Base-by-base conservation (phyloP, 2,329 filamentous ascomycete species). In the Penicillium oxalicum region DNA sequence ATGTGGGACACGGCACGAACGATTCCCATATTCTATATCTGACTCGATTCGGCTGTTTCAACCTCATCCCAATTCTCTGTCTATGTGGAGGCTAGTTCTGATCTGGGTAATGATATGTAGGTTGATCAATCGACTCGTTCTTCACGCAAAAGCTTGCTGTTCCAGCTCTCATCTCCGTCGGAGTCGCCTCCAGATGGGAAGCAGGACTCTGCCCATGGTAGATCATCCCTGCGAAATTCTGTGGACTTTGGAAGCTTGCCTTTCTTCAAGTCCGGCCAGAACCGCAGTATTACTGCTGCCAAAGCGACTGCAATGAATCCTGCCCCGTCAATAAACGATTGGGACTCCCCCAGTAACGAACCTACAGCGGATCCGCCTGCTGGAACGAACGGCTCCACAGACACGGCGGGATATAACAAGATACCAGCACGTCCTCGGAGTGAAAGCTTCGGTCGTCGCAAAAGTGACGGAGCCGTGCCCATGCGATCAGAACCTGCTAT, bases 81-180 rank as follows among this genome's bases (percentile, higher is more conserved):
- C 18, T 36, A 4, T 45, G 33, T 29, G 9, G 5, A 48, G 44
- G 50, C 55, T 36, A 25, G 45, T 59, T 65, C 62, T 66, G 61
- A 65, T 65, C 49, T 54, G 59, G 55, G 56, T 61, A 59, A 61
- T 62, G 47, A 32, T 47, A 5, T 64, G 61, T 67, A 67, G 65
- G 65, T 51, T 53, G 57, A 64, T 54, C 36, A 38, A 37, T 58
- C 63, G 38, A 49, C 51, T 40, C 50, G 49, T 44, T 58, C 52
- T 45, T 54, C 58, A 49, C 61, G 63, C 50, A 58, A 53, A 45
- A 61, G 58, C 43, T 27, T 53, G 44, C 49, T 50, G 44, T 59
- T 53, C 42, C 59, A 49, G 28, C 51, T 58, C 49, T 47, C 50
- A 41, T 53, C 57, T 34, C 50, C 48, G 36, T 48, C 53, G 4